Evolutionary conservation across 73 alveolate genomes (phyloP).

Genomic region (Paramecium octaurelia): DNA sequence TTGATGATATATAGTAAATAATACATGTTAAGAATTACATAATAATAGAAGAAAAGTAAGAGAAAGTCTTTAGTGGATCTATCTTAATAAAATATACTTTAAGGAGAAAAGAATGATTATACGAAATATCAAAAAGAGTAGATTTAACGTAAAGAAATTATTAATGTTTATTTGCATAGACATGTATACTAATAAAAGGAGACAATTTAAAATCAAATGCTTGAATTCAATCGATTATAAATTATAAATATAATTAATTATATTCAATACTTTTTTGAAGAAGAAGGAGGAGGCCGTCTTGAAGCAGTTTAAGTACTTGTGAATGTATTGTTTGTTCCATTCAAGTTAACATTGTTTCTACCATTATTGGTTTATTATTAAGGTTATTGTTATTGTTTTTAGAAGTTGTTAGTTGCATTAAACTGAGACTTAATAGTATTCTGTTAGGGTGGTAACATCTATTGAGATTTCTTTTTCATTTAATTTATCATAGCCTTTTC

Average conservation of each 20-base stretch:
- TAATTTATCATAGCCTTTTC: slow-evolving; percentile 49
- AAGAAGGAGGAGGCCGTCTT: background rate
- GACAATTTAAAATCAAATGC: background rate
- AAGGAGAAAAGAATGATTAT: no score
- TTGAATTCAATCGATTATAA: background rate
- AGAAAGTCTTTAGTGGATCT: background rate
- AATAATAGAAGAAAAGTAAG: no score
- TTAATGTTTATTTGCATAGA: background rate
- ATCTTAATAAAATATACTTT: background rate
- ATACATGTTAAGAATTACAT: background rate
- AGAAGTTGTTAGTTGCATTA: background rate
- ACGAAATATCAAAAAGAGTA: no score
- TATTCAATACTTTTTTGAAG: background rate
- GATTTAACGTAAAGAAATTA: no score
- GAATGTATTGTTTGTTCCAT: background rate
- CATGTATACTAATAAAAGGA: background rate
- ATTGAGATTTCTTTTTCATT: background rate
- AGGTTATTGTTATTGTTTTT: background rate
- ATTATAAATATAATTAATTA: background rate
- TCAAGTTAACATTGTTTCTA: background rate
- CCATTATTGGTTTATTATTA: background rate
- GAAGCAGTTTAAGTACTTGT: background rate
- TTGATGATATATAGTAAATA: background rate
- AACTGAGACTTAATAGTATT: background rate
- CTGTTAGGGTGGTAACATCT: background rate